Base-by-base conservation (phyloP, 805 yeast species). In the Yamadazyma laniorum region DNA sequence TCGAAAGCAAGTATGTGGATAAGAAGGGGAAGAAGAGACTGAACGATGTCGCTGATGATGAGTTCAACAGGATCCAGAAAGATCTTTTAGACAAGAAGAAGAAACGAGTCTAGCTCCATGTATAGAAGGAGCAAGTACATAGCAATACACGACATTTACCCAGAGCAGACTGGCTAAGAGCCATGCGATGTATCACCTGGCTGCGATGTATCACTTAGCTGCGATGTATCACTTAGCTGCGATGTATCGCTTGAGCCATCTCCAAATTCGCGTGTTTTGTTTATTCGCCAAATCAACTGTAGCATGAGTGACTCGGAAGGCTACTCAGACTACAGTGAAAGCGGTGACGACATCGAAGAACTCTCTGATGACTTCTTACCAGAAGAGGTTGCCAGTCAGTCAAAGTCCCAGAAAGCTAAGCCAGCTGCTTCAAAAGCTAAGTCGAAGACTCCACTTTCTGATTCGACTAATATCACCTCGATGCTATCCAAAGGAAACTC, bases 1-100 rank as follows among this genome's bases (percentile, higher is more conserved):
- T 80, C 39, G 79, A 78, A 46, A 54, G 63, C 16, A 79, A 79
- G 57, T 80, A 80, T 44, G 71, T 60, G 1, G 55, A 53, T 6
- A 59, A 58, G 40, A 56, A 55, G 48, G 66, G 66, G 4, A 68
- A 62, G 47, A 62, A 64, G 48, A 51, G 61, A 48, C 52, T 57
- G 37, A 77, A 73, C 3, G n/a, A n/a, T n/a, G 52, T 74, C 0
- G 68, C 63, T 42, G 82, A 77, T 29, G 77, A 62, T 3, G 81
- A 75, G 49, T 78, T 77, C 46, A 70, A 67, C 9, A 56, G 55
- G 43, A 62, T 74, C 17, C 79, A 74, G 47, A 50, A 52, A 42
- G 61, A 67, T 43, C 45, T 69, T 25, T 48, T 56, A 45, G 63
- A 60, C 45, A 60, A 56, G 47, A 60, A 43, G 43, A 34, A 34